Evolutionary conservation across 2,329 filamentous ascomycete species (phyloP), one percentile per base, ranked within the genome.

Genomic region (Ophiostoma perfectum): DNA sequence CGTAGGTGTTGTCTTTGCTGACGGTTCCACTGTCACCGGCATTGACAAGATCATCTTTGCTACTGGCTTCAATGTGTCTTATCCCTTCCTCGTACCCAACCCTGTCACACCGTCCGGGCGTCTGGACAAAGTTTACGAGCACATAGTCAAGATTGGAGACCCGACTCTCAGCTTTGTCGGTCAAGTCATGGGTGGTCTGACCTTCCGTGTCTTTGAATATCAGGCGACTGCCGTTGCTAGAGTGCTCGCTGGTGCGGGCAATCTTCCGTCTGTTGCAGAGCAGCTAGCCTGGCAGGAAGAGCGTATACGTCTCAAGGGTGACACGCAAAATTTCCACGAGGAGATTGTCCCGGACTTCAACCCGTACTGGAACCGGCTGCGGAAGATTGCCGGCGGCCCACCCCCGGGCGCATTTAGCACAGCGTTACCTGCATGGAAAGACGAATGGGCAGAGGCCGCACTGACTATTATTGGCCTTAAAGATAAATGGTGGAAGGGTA

Each of bases 201-300:
- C 88, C 0, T 91, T 90, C 73, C 86, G 85, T 0, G 78, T 90
- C 0, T 91, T 90, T 70, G 88, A 90, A 70, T 90, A 86, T 85
- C 87, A 90, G 73, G 86, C 86, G 6, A 86, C 89, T 0, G 80
- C 85, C 1, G 85, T 83, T 0, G 87, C 87, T 1, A 79, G 87
- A 0, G 75, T 88, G 2, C 80, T 88, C 4, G 79, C 83, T 0
- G 85, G 84, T 0, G 47, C 47, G 14, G 14, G 49, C 1, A n/a
- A 27, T 0, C 27, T 12, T 4, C 42, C 42, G 42, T 45, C 42
- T 12, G 42, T 45, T 12, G 9, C 8, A 45, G 14, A 8, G 9
- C 42, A 45, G 42, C 42, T 45, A 12, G 42, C 42, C 14, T 45
- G 42, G 42, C 42, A 45, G 14, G 42, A 45, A 45, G 42, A 45